Conservation (phyloP, 495 filamentous ascomycete species). For the Neurospora sublineolata region DNA sequence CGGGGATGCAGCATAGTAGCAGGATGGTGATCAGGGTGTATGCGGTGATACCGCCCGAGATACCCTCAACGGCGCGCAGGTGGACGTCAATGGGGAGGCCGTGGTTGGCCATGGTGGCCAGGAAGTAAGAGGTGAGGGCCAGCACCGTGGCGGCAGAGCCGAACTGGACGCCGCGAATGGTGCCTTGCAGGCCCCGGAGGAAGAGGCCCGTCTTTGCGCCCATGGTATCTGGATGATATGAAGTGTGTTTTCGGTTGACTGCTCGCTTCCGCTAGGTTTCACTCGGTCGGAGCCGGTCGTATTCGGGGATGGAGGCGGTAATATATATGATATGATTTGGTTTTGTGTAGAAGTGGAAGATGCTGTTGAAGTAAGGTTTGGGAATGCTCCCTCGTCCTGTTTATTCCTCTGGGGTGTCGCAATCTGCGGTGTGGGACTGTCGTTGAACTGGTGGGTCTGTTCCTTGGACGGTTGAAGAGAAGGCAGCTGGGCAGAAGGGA, state of each 20-base stretch:
- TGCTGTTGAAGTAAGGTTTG: neutral
- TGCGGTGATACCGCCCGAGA: constrained; percentile 59
- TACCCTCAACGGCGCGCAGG: constrained; percentile 69
- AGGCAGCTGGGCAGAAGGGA: neutral
- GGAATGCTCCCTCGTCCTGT: neutral
- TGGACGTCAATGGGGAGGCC: constrained; percentile 47
- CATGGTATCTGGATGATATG: constrained; percentile 14
- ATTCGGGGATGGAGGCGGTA: neutral
- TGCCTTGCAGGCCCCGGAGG: constrained; percentile 50
- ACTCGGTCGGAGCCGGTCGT: neutral
- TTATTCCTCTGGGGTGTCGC: neutral
- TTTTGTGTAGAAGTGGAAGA: neutral
- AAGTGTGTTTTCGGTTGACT: neutral
- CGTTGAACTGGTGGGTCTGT: neutral
- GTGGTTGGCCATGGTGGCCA: constrained; percentile 48
- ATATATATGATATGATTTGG: neutral
- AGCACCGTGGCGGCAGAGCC: constrained; percentile 59
- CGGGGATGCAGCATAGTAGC: constrained; percentile 68
- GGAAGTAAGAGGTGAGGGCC: constrained; percentile 70
- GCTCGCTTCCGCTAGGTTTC: neutral
- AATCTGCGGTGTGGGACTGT: neutral
- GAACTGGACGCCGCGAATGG: constrained; percentile 60
- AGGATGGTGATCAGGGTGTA: constrained; percentile 62
- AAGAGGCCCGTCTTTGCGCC: constrained; percentile 38
- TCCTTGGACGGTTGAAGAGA: neutral